phyloP scores from a whole-genome alignment of 768 basidiomycete species.

The Favolaschia claudopus region DNA sequence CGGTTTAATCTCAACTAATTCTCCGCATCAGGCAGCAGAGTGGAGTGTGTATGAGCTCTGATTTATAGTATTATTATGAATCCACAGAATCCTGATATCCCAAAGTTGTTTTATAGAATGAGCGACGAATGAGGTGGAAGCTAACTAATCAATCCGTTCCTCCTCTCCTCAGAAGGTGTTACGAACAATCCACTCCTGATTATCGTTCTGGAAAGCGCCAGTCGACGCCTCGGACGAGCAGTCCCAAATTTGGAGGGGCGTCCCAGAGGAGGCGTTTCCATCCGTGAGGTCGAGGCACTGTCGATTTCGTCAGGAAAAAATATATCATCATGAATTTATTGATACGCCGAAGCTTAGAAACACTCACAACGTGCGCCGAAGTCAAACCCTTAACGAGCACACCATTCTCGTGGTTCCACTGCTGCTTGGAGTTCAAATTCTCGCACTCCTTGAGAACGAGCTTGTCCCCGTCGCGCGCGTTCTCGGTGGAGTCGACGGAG shows the following conservation, averaged over 20 bases:
- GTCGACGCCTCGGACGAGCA: neutral
- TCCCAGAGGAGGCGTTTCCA: neutral
- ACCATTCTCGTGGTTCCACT: neutral
- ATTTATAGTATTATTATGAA: no score
- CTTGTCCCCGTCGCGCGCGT: no score
- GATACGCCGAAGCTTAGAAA: neutral
- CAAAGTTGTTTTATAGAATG: no score
- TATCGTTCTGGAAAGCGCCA: neutral
- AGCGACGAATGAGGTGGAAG: no score
- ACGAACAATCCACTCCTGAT: constrained; percentile 12
- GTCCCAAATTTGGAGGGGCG: constrained; percentile 6
- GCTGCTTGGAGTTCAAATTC: neutral
- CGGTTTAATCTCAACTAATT: no score
- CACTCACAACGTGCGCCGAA: neutral
- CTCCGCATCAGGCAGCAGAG: no score
- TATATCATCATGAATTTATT: neutral
- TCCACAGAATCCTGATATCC: no score
- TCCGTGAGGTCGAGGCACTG: constrained; percentile 7
- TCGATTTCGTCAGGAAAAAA: neutral
- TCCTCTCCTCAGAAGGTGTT: no score
- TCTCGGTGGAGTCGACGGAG: no score
- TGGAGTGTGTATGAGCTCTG: no score
- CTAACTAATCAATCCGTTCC: no score
- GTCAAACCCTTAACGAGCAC: neutral
- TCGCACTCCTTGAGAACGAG: no score